A percentile compares a stretch with the other conserved stretches of the same genome.
These are phyloP conservation scores for Kuraishia borneana DNA, from an alignment of 805 yeast genomes.

Conservation along the genomic window DNA sequence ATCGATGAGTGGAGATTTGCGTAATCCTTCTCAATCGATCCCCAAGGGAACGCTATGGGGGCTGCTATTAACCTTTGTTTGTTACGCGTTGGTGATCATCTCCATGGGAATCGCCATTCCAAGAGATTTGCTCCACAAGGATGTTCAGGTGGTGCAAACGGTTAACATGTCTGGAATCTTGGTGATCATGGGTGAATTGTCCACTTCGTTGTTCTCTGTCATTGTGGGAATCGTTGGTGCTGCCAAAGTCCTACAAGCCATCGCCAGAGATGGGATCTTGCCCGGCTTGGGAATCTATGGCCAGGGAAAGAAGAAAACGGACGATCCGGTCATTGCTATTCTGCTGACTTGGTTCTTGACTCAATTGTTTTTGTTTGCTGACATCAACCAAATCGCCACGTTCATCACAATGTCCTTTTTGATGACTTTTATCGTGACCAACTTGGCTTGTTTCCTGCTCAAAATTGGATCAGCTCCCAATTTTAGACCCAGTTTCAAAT, in stretches of 20 bases:
- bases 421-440: constrained; percentile 92
- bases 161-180: constrained; percentile 58
- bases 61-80: constrained; percentile 58
- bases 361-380: constrained; percentile 78
- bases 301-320: constrained; percentile 28
- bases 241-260: constrained; percentile 82
- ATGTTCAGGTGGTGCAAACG: constrained; percentile 79
- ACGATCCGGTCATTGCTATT: constrained; percentile 58
- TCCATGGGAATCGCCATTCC: constrained; percentile 77
- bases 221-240: constrained; percentile 96
- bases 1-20: constrained; percentile 91
- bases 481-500: constrained; percentile 89
- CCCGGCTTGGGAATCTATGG: constrained; percentile 64
- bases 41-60: constrained; percentile 94
- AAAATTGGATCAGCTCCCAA: constrained; percentile 94
- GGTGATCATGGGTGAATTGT: constrained; percentile 78
- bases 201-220: constrained; percentile 86
- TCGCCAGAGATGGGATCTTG: constrained; percentile 78
- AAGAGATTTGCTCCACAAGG: constrained; percentile 61
- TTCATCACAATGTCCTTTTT: constrained; percentile 95
- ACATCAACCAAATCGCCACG: constrained; percentile 88
- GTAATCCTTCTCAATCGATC: constrained; percentile 77
- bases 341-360: constrained; percentile 71
- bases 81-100: constrained; percentile 72
- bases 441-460: constrained; percentile 83